Evolutionary conservation across 2,329 filamentous ascomycete genomes (phyloP).

Genomic region (Trichophaea hybrida): DNA sequence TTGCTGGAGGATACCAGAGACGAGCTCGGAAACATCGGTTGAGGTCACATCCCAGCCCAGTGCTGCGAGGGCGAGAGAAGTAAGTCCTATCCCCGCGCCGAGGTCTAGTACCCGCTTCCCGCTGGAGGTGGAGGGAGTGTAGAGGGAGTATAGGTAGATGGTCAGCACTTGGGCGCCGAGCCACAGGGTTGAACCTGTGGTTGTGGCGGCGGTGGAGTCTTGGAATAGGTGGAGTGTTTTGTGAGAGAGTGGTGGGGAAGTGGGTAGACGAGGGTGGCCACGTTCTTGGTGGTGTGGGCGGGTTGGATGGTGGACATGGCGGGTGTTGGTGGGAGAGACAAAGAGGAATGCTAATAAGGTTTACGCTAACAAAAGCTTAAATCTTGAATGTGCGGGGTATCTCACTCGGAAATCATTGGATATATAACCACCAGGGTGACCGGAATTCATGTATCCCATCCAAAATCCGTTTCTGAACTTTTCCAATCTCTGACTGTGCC

Average conservation of each 20-base stretch:
- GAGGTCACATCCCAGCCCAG: conserved; percentile 18
- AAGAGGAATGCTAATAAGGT: too few species aligned
- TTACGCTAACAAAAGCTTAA: too few species aligned
- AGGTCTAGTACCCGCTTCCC: conserved; percentile 13
- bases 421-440: too few species aligned
- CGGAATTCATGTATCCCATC: too few species aligned
- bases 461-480: too few species aligned
- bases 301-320: conserved; percentile 5
- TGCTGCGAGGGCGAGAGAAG: conserved; percentile 14
- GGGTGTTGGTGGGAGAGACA: neutral
- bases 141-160: conserved; percentile 12
- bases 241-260: conserved; percentile 9
- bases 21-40: conserved; percentile 14
- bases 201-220: neutral
- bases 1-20: conserved; percentile 5
- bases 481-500: too few species aligned
- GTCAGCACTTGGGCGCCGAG: conserved; percentile 16
- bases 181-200: conserved; percentile 22
- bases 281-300: conserved; percentile 15
- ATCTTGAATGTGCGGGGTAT: too few species aligned
- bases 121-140: neutral
- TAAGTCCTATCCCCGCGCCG: conserved; percentile 18
- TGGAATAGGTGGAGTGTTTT: conserved; percentile 9
- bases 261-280: conserved; percentile 10
- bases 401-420: too few species aligned